Conservation (phyloP, 2,329 filamentous ascomycete genomes). For the Colletotrichum costaricense region DNA sequence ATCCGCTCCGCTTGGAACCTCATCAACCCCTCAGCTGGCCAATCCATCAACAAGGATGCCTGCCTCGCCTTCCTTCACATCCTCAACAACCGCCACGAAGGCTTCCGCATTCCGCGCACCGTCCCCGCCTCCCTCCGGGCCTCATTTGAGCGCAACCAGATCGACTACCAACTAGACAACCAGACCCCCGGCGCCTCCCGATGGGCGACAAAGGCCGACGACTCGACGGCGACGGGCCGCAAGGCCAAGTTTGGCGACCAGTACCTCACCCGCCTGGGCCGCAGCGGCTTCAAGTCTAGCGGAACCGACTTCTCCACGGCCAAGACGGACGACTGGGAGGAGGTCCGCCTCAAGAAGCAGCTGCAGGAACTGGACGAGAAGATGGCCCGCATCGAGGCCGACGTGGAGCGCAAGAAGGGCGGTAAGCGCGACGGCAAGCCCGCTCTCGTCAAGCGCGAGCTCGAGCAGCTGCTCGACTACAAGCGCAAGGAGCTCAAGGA, state of each 20-base stretch:
- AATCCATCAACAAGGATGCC: slow-evolving; percentile 93
- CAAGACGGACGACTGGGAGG: slow-evolving; percentile 96
- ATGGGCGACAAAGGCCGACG: slow-evolving; percentile 84
- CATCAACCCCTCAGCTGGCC: slow-evolving; percentile 87
- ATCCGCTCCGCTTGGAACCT: slow-evolving; percentile 96
- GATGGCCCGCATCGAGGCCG: slow-evolving; percentile 83
- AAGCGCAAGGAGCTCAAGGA: slow-evolving; percentile 85
- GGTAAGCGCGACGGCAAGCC: slow-evolving; percentile 83
- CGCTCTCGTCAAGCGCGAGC: slow-evolving; percentile 90
- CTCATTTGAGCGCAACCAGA: slow-evolving; percentile 94
- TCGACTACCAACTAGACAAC: slow-evolving; percentile 93
- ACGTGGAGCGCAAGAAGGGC: slow-evolving; percentile 72
- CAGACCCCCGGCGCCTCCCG: slow-evolving; percentile 73
- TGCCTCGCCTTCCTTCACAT: slow-evolving; percentile 96
- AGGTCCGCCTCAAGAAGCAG: slow-evolving; percentile 93
- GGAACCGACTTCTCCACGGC: slow-evolving; percentile 92
- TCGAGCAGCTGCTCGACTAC: slow-evolving; percentile 94
- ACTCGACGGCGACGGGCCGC: slow-evolving; percentile 84
- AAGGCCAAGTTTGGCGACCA: slow-evolving; percentile 99
- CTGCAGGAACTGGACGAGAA: slow-evolving; percentile 89
- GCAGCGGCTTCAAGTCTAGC: slow-evolving; percentile 81
- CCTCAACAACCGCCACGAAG: slow-evolving; percentile 94
- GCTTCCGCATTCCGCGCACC: slow-evolving; percentile 90
- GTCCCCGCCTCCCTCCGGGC: slow-evolving; percentile 91
- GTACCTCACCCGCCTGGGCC: slow-evolving; percentile 90